Evolutionary conservation across 257 asterid genomes (phyloP), one percentile per base, ranked within the genome.

Genomic region (Lycium ferocissimum): DNA sequence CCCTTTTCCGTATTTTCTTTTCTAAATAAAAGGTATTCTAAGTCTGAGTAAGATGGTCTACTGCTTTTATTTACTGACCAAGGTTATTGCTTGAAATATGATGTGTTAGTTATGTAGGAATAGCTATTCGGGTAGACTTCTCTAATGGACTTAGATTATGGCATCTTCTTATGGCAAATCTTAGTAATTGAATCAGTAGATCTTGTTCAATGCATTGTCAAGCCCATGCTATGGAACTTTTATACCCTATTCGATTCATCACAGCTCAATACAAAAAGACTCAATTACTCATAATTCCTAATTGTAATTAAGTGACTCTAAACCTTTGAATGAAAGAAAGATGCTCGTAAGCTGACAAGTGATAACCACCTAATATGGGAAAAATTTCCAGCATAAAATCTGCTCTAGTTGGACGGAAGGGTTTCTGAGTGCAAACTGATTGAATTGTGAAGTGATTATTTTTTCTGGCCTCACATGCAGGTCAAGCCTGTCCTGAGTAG

Each of bases 401-500:
- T 51, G 8, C 53, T 51, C 22, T 14, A 33, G 7, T 14, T 47
- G 82, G 14, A 22, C 0, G 1, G 62, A 3, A 15, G 9, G 20
- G 63, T 22, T 51, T 37, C 45, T 14, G 18, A 10, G 80, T 45
- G 18, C 62, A 6, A 70, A 14, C 65, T 8, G 82, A 76, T 76
- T 26, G 65, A 26, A 76, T 76, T 76, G 47, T 49, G 53, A 73
- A 56, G 35, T 51, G 56, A 18, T 22, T 47, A 43, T 18, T 47
- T 33, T 26, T 65, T 49, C 13, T 80, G 84, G 62, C 35, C 14
- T 37, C 45, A 35, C 40, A 61, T 40, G 82, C 93, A 95, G 99
- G 98, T 96, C 87, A 96, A 92, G 89, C 99, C 98, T 15, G 95
- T 94, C 51, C 91, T 96, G 43, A 84, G 71, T 54, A 90, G 98